A percentile compares a stretch with the other conserved stretches of the same genome.
phyloP scores from a whole-genome alignment of 139 green algal genomes.

The Astrephomene gubernaculifera region DNA sequence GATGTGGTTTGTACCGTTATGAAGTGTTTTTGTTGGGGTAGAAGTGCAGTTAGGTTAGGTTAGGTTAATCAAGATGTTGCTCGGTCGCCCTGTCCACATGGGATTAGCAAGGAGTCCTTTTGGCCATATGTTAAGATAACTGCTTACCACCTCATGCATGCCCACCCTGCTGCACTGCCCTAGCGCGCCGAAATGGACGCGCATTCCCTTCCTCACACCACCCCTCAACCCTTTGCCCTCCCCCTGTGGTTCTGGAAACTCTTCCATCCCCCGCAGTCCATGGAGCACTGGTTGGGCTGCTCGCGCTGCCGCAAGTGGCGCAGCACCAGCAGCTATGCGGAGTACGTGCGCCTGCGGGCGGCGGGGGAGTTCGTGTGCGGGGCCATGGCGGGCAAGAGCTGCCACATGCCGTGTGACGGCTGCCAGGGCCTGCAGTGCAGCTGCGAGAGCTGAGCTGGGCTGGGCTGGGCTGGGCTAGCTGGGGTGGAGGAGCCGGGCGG shows the following conservation, averaged over 20 bases:
- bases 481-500: too few species aligned
- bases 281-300: conserved; percentile 30
- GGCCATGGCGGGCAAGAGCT: not conserved
- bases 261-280: not conserved
- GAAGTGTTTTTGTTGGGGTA: not conserved
- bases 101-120: not conserved
- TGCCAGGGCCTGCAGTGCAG: not conserved
- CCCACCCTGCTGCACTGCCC: not conserved
- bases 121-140: not conserved
- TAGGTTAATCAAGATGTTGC: not conserved
- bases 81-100: not conserved
- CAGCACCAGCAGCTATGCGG: not conserved
- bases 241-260: not conserved
- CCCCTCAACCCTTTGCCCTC: not conserved
- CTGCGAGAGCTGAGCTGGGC: too few species aligned
- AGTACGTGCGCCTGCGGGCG: not conserved
- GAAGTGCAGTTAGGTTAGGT: not conserved
- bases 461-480: too few species aligned
- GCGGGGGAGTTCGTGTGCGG: not conserved
- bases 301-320: conserved; percentile 23
- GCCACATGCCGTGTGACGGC: conserved; percentile 8
- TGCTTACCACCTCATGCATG: not conserved
- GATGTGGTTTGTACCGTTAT: not conserved
- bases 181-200: not conserved
- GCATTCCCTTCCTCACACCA: not conserved